phyloP scores from a whole-genome alignment of 2,329 filamentous ascomycete genomes.

The Karstenula rhodostoma region DNA sequence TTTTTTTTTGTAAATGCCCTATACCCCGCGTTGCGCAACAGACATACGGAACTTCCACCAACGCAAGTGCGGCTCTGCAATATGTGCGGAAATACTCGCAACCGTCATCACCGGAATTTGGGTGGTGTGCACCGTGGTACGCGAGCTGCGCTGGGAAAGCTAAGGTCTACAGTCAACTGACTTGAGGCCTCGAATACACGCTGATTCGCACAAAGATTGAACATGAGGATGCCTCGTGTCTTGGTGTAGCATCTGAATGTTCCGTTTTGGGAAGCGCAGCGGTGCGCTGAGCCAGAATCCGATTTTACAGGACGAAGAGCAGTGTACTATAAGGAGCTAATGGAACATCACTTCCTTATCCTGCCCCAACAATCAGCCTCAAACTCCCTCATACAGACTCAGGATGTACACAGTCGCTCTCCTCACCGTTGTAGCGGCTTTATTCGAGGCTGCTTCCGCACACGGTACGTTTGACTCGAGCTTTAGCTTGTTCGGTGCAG shows the following conservation, averaged over 20 bases:
- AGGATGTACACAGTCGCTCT: conserved; percentile 8
- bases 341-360: not conserved
- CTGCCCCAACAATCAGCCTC: not conserved
- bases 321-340: conserved; percentile 5
- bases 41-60: conserved; percentile 9
- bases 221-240: not conserved
- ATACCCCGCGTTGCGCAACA: conserved; percentile 7
- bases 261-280: not conserved
- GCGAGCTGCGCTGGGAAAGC: not conserved
- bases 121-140: not conserved
- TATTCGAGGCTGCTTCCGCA: conserved; percentile 19
- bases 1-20: not conserved
- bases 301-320: no score
- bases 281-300: not conserved
- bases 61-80: conserved; percentile 12
- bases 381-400: conserved; percentile 5
- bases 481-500: conserved; percentile 12
- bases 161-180: not conserved
- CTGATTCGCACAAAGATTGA: conserved; percentile 8
- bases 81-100: conserved; percentile 5
- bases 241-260: not conserved
- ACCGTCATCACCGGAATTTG: not conserved
- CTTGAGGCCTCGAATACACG: not conserved
- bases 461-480: conserved; percentile 3
- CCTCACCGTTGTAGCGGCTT: conserved; percentile 2